Evolutionary conservation across 257 asterid genomes (phyloP), one percentile per base, ranked within the genome.

Genomic region (Paulownia fortunei): DNA sequence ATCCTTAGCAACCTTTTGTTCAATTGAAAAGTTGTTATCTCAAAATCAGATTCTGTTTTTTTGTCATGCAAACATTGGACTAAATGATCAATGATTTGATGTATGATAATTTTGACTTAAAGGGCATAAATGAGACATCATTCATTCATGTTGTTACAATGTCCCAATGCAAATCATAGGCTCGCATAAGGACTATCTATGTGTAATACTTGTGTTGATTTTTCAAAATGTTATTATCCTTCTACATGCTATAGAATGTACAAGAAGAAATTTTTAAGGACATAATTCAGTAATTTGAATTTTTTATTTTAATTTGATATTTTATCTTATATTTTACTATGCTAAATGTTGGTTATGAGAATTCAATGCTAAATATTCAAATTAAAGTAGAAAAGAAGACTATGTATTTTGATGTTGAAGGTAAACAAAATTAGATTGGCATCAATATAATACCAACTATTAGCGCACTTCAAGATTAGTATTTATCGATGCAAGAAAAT

Each of bases 71-170:
- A 80, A 86, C 80, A 78, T 72, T 59, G 30, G 75, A 81, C 67
- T 78, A 36, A 60, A 69, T 67, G 21, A 73, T 78, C 70, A 81
- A 84, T 79, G 65, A 86, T 79, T 80, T 83, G 80, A 83, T 65
- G 36, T 76, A 77, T 76, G 61, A 69, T 78, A 73, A 63, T 10
- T 75, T 69, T 69, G 61, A 64, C 65, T 63, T 54, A 59, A 26
- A 61, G 64, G n/a, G 56, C 70, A 82, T 54, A 59, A 37, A 63
- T 51, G 68, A 69, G 81, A 79, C 88, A 86, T 54, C 62, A 16
- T 69, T 72, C 67, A 32, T 27, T 59, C 58, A 61, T 73, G 78
- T 69, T 80, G n/a, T 47, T 32, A 79, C 16, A 30, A 34, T 59
- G 77, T 77, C 27, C 71, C 76, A 60, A 46, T 78, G 21, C 63